Evolutionary conservation across 2,329 filamentous ascomycete genomes (phyloP), one percentile per base, ranked within the genome.

Genomic region (Aotearoamyces nothofagi): DNA sequence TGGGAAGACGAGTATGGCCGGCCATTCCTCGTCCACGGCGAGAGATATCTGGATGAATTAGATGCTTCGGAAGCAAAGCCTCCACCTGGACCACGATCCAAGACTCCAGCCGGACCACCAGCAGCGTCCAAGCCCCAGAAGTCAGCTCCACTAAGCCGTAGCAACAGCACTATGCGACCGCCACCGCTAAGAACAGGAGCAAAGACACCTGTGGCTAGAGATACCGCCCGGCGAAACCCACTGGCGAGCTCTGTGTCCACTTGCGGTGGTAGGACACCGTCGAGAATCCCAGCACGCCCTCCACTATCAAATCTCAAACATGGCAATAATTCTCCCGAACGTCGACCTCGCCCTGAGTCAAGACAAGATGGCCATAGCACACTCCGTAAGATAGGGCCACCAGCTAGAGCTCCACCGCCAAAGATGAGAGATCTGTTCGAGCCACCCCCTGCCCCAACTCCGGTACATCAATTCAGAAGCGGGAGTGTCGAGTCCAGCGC

Each of bases 1-100:
- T 98, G 83, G 75, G 90, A 98, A 50, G 78, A 92, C 30, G 90
- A 96, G 47, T 94, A 87, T 50, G 87, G 84, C 3, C 73, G 84
- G 8, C 82, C 86, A 3, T 98, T 98, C 61, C 61, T 92, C 25
- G 86, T 98, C 9, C 83, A 90, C 40, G 90, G 90, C 16, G 79
- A 93, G 47, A 69, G 82, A 39, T 98, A 94, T 47, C 63, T 98
- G 19, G 84, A 96, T 38, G 69, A 78, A 33, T 57, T 96, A n/a
- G 78, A 83, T 28, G 64, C 63, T 8, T 63, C 65, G 10, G 67
- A 73, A 15, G 46, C 64, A 8, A 69, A 59, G 39, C 66, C 67
- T 38, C 65, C 61, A 8, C 62, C 69, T 9, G 73, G 77, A 9
- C 61, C 73, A 3, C 61, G 72, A 39, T 71, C 79, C 12, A 93